Evolutionary conservation across 805 yeast genomes (phyloP).

Genomic region (Metschnikowia arizonensis): DNA sequence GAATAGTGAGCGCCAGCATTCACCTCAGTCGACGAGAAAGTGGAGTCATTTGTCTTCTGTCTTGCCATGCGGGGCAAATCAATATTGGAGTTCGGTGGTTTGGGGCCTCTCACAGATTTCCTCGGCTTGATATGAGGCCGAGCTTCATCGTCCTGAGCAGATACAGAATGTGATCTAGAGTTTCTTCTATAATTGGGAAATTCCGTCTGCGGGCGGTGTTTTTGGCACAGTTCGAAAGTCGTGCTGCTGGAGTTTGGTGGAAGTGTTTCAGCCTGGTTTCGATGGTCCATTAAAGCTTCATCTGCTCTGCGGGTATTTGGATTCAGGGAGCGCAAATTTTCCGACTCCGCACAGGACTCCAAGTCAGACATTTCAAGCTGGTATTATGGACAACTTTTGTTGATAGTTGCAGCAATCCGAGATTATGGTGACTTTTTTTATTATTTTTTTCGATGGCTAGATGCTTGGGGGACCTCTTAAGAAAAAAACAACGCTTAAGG

Average conservation of each 20-base stretch:
- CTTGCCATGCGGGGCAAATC: conserved; percentile 30
- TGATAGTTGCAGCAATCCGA: neutral
- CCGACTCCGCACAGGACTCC: conserved; percentile 32
- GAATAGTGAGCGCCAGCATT: conserved; percentile 15
- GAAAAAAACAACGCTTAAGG: neutral
- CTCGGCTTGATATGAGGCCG: conserved; percentile 9
- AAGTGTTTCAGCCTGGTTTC: conserved; percentile 34
- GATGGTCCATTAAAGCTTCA: conserved; percentile 38
- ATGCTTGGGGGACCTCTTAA: neutral
- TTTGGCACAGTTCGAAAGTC: neutral
- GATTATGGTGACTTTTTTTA: neutral
- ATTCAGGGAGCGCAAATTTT: conserved; percentile 18
- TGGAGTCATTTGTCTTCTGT: conserved; percentile 19
- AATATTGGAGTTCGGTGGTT: conserved; percentile 19
- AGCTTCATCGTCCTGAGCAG: conserved; percentile 32
- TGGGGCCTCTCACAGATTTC: conserved; percentile 9
- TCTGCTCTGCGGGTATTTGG: conserved; percentile 23
- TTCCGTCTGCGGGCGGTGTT: conserved; percentile 9
- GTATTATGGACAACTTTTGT: neutral
- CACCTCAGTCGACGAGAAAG: conserved; percentile 8
- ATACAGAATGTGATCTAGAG: conserved; percentile 38
- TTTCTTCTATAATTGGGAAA: conserved; percentile 19
- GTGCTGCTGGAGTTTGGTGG: conserved; percentile 17
- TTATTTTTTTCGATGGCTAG: neutral
- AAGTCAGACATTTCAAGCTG: conserved; percentile 35